Base-by-base conservation (phyloP, 345 rosid species). In the Abelmoschus esculentus region DNA sequence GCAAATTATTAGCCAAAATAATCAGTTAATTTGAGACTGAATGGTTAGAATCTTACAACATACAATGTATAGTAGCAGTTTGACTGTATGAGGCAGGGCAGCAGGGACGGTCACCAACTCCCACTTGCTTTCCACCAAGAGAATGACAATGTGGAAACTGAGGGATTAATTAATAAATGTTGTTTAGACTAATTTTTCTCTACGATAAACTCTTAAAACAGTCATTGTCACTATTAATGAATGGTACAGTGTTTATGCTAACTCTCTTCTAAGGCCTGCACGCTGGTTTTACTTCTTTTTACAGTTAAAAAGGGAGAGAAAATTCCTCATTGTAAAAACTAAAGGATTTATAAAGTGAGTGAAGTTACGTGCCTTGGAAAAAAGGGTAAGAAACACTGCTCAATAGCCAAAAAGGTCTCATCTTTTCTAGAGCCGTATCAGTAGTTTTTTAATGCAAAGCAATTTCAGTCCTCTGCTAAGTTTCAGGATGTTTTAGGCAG, bases 91-190 rank as follows among this genome's bases (percentile, higher is more conserved):
- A 69, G 79, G 73, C 77, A 74, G 64, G 73, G 78, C 63, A 72
- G 79, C 81, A 76, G 81, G 75, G 89, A 40, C 3, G 61, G 83
- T 86, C 91, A 89, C 84, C 96, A 78, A 89, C 91, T 83, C 88
- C 83, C 90, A 86, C 95, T 85, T 67, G 79, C 86, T 83, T 79
- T 63, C 79, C 83, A 78, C 80, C 89, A 75, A 82, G 74, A 71
- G 70, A 40, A 89, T 87, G 70, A 79, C 79, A 22, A 22, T 72
- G 78, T 78, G 67, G 79, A 71, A 71, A 69, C 38, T 74, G 61
- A 55, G 72, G 12, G 47, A 26, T 52, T 22, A 26, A 18, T 58
- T 14, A 70, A 70, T 15, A 47, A 63, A 58, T 60, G 36, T 9
- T 2, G 14, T 56, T 18, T 8, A 49, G 32, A 11, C 32, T 56